Evolutionary conservation across 2,329 filamentous ascomycete species (phyloP), one percentile per base, ranked within the genome.

Genomic region (Fusarium staphyleae): DNA sequence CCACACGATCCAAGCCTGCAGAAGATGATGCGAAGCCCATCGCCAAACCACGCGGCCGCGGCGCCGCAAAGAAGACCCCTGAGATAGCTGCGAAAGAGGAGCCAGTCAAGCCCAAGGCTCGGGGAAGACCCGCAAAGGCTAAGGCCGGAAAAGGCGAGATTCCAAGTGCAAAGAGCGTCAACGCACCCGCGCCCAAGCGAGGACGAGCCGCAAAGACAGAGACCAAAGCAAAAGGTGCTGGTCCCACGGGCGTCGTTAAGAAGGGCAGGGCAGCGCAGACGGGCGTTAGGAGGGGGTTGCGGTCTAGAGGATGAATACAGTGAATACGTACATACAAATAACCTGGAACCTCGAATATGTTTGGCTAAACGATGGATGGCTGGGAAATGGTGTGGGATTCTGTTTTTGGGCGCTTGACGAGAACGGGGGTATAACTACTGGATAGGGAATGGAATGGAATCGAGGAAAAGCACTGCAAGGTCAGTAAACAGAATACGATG

Each of bases 71-170:
- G 39, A 40, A 45, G 14, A 10, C 24, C 10, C 10, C 32, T 0
- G 54, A 61, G 24, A 26, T 41, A 19, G 44, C 15, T 4, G 39
- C 12, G 2, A 44, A 56, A 16, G 33, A 33, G 8, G 55, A 47
- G 26, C 14, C 22, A 13, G 48, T 43, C 15, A 62, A 64, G 28
- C 48, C 57, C 11, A 65, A 60, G 30, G 18, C 61, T 30, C 59
- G 63, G 15, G 50, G 62, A 29, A 53, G 56, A 13, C 47, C 57
- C 3, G 42, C 41, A 8, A 63, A 60, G n/a, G 50, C 48, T 30
- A 67, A 66, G 41, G 57, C 65, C 6, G 65, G 65, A 15, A 67
- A 67, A 29, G 65, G 65, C 10, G 65, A 67, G 32, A 47, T 67
- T 11, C 34, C 60, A 29, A 55, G 52, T 32, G 18, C 60, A 9